A percentile compares a stretch with the other conserved stretches of the same genome.
Conservation (phyloP, 2,329 filamentous ascomycete genomes). For the Cercospora canescens region DNA sequence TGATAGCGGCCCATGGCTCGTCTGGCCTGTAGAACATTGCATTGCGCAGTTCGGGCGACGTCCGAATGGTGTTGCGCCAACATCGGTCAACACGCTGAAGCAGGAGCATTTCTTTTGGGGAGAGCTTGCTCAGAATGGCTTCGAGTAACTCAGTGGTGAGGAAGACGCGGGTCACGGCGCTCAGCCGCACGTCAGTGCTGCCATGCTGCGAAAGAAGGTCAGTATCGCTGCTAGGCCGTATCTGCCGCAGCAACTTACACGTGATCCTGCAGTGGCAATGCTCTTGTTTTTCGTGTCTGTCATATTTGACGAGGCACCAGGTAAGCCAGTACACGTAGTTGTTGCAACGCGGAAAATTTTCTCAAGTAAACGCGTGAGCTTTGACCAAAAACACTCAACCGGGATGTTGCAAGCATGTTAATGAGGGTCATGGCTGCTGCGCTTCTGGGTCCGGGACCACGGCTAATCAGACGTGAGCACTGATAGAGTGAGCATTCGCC, state of each 20-base stretch:
- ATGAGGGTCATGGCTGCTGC: neutral
- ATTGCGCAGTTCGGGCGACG: neutral
- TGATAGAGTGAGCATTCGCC: neutral
- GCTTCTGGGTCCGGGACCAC: neutral
- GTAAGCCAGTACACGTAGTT: neutral
- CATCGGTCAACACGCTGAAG: neutral
- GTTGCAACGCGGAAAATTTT: neutral
- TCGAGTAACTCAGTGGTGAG: neutral
- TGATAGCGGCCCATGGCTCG: neutral
- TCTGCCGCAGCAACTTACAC: neutral
- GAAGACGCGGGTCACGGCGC: neutral
- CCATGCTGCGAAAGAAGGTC: neutral
- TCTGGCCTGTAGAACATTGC: conserved; percentile 2
- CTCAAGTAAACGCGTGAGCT: neutral
- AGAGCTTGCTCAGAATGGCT: neutral
- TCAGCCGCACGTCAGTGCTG: neutral
- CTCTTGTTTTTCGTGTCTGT: neutral
- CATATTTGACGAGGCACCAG: neutral
- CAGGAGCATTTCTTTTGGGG: neutral
- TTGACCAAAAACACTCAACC: neutral
- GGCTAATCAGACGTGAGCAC: neutral
- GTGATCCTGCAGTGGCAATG: neutral
- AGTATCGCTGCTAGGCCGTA: neutral
- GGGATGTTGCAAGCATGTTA: neutral
- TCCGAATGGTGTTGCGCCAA: neutral